Evolutionary conservation across 768 basidiomycete genomes (phyloP), one percentile per base, ranked within the genome.

Genomic region (Psilocybe cubensis): DNA sequence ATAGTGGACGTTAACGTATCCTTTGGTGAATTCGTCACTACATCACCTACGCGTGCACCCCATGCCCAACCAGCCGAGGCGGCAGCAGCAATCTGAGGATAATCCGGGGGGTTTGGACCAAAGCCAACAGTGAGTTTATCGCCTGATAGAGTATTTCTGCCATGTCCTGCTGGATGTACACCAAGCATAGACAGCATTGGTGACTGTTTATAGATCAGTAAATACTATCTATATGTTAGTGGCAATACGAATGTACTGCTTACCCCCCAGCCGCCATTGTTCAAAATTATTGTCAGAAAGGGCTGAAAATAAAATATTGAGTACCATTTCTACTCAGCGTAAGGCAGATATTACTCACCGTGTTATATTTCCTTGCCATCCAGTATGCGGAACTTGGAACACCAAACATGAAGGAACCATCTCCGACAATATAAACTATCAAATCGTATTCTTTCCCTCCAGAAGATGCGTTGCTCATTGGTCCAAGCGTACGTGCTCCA

Each of bases 21-120:
- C 35, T n/a, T 9, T 38, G 35, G 14, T 62, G 38, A 7, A 18
- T 64, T 61, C 9, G 20, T 20, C 9, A 20, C 41, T 2, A 40
- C 38, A 24, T 58, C 68, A 9, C 73, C 75, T 11, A 79, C 66
- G 3, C 76, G 75, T 48, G 70, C 72, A 0, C 78, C 78, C 79
- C 83, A 86, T 0, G 78, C 85, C 88, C 88, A 90, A 1, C 87
- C 87, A 3, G 80, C 81, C 5, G 86, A 85, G 0, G 88, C 87
- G 0, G 87, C 88, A 2, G 81, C 81, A 0, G 88, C 89, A 41
- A 90, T 84, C 54, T 80, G 77, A 0, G 81, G 65, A 61, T 84
- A 86, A 63, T 89, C 85, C 0, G 88, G 86, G 56, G 74, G 73
- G 31, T 79, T 72, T 2, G 87, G 87, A 0, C 87, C 87, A 60